These are phyloP conservation scores for Leptomonas seymouri DNA, from an alignment of 208 protist genomes.

Conservation along the genomic window DNA sequence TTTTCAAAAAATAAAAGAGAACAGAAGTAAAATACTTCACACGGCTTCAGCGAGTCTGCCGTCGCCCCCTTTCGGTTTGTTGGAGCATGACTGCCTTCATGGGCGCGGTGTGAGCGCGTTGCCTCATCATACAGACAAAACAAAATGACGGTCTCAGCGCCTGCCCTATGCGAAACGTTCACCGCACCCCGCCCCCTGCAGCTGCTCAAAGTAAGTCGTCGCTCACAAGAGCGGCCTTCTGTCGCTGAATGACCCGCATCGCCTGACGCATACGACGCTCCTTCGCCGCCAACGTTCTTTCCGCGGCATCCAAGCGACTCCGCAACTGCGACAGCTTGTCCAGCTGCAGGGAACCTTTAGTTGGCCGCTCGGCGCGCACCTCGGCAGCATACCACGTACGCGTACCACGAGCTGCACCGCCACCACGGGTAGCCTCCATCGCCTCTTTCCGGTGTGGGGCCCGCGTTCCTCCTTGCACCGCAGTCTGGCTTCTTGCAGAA, in stretches of 20 bases:
- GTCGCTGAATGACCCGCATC: constrained; percentile 27
- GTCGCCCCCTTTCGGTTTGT: too few relatives aligned
- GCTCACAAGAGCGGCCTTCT: constrained; percentile 26
- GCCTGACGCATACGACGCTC: constrained; percentile 37
- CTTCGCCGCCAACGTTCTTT: constrained; percentile 31
- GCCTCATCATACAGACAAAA: too few relatives aligned
- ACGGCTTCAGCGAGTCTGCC: too few relatives aligned
- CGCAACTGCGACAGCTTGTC: constrained; percentile 27
- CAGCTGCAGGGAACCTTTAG: neutral
- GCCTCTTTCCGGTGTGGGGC: neutral
- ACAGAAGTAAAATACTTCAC: too few relatives aligned
- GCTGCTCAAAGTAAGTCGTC: constrained; percentile 46
- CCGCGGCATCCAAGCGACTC: constrained; percentile 33
- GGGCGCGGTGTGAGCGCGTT: too few relatives aligned
- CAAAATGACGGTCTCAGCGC: too few relatives aligned
- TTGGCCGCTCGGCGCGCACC: too few relatives aligned
- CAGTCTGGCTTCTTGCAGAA: neutral
- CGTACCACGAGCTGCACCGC: neutral
- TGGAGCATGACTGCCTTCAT: too few relatives aligned
- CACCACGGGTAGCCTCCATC: neutral
- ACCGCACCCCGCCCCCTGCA: too few relatives aligned
- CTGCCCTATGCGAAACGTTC: too few relatives aligned
- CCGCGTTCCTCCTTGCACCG: neutral
- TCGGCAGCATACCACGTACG: too few relatives aligned
- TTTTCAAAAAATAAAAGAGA: too few relatives aligned